Evolutionary conservation across 768 basidiomycete species (phyloP).

Genomic region (Candolleomyces aberdarensis): DNA sequence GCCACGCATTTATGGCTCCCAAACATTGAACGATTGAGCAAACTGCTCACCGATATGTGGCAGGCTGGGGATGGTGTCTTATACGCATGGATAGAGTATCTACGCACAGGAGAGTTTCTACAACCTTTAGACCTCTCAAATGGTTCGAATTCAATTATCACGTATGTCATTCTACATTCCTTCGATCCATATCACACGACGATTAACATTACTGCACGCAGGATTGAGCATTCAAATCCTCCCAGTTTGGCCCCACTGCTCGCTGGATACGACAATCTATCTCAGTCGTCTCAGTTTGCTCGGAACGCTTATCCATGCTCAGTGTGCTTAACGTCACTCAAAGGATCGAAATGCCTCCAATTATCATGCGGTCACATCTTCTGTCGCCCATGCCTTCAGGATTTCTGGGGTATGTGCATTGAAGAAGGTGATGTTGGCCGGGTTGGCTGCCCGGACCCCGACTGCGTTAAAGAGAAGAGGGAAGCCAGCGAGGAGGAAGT

Average conservation of each 20-base stretch:
- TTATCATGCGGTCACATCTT: conserved; percentile 77
- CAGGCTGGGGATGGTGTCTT: conserved; percentile 56
- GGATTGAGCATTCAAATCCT: conserved; percentile 58
- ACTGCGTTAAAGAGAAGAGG: conserved; percentile 64
- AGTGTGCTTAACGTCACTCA: conserved; percentile 71
- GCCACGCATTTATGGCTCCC: conserved; percentile 61
- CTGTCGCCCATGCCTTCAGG: conserved; percentile 74
- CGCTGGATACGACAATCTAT: conserved; percentile 43
- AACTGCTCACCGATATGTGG: conserved; percentile 55
- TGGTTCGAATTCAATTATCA: conserved; percentile 27
- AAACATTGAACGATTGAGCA: conserved; percentile 30
- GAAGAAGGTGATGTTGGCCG: conserved; percentile 70
- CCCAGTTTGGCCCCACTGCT: conserved; percentile 48
- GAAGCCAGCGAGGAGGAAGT: conserved; percentile 73
- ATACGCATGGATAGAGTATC: conserved; percentile 70
- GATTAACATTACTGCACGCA: conserved; percentile 17
- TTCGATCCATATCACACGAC: background rate
- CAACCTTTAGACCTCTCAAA: conserved; percentile 41
- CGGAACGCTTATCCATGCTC: conserved; percentile 66
- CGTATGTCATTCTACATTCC: conserved; percentile 5
- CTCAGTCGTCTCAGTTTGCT: conserved; percentile 53
- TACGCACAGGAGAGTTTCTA: conserved; percentile 67
- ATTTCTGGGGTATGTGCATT: conserved; percentile 83
- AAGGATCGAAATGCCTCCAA: conserved; percentile 72
- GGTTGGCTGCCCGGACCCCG: conserved; percentile 80